Conservation (phyloP, 1,284 basidiomycete species). For the Porogramme epimiltina region DNA sequence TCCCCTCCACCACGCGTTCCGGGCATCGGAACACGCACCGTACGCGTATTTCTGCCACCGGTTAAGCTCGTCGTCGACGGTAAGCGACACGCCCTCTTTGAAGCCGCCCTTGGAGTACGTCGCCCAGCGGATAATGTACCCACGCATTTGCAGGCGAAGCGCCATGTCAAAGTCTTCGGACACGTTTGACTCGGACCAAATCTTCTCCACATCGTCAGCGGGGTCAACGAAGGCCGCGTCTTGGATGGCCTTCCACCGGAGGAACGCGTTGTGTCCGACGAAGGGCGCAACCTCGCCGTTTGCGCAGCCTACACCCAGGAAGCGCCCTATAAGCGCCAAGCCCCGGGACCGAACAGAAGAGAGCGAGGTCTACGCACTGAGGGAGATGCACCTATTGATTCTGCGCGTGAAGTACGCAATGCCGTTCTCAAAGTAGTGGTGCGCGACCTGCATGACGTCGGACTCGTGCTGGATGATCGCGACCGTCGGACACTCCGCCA, state of each 20-base stretch:
- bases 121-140: conserved; percentile 59
- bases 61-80: conserved; percentile 52
- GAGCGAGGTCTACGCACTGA: conserved; percentile 22
- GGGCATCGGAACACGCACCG: conserved; percentile 38
- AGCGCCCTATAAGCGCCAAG: neutral
- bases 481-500: conserved; percentile 52
- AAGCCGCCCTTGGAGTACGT: conserved; percentile 56
- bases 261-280: conserved; percentile 63
- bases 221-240: conserved; percentile 49
- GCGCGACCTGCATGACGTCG: conserved; percentile 55
- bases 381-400: conserved; percentile 48
- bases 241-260: conserved; percentile 59
- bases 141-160: conserved; percentile 46
- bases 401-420: conserved; percentile 59
- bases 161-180: conserved; percentile 66
- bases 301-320: conserved; percentile 35
- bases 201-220: conserved; percentile 47
- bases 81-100: conserved; percentile 62
- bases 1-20: neutral
- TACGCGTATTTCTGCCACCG: conserved; percentile 64
- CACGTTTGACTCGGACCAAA: conserved; percentile 60
- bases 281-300: conserved; percentile 59
- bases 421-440: conserved; percentile 61
- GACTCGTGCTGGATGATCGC: conserved; percentile 55
- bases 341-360: neutral